These are phyloP conservation scores for Lecanosticta acicola DNA, from an alignment of 2,329 filamentous ascomycete species.

Conservation along the genomic window DNA sequence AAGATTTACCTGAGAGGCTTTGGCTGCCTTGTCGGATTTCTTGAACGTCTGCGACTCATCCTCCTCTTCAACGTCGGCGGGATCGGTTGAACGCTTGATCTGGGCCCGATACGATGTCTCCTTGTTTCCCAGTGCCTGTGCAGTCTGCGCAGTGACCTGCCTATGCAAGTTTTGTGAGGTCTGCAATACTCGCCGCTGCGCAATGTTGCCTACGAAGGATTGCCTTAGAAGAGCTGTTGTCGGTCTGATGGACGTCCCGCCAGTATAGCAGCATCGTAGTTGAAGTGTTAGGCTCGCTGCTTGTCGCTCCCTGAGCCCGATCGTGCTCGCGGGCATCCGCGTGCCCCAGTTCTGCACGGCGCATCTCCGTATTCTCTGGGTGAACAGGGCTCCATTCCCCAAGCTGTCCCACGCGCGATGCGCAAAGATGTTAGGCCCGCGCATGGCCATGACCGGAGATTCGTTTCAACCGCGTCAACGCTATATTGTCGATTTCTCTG, in stretches of 20 bases:
- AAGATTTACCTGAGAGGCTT: conserved; percentile 84
- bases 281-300: conserved; percentile 2
- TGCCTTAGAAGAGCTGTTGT: conserved; percentile 7
- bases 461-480: not conserved
- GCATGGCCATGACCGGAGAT: conserved; percentile 13
- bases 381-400: conserved; percentile 33
- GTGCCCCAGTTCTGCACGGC: not conserved
- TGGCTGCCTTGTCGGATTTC: conserved; percentile 74
- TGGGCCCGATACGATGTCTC: conserved; percentile 17
- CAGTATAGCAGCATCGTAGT: conserved; percentile 17
- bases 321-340: not conserved
- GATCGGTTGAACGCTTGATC: conserved; percentile 17
- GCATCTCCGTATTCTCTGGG: conserved; percentile 27
- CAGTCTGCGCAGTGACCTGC: conserved; percentile 4
- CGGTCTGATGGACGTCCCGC: conserved; percentile 10
- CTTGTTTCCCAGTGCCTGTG: conserved; percentile 10
- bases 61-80: conserved; percentile 35
- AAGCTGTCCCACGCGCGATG: conserved; percentile 31
- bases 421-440: conserved; percentile 20
- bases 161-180: conserved; percentile 17
- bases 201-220: conserved; percentile 2
- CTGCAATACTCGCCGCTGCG: conserved; percentile 17
- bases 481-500: not conserved
- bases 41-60: conserved; percentile 59
- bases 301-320: not conserved